These are phyloP conservation scores for Hypoxylon sp. DNA, from an alignment of 2,329 filamentous ascomycete species.

Conservation along the genomic window DNA sequence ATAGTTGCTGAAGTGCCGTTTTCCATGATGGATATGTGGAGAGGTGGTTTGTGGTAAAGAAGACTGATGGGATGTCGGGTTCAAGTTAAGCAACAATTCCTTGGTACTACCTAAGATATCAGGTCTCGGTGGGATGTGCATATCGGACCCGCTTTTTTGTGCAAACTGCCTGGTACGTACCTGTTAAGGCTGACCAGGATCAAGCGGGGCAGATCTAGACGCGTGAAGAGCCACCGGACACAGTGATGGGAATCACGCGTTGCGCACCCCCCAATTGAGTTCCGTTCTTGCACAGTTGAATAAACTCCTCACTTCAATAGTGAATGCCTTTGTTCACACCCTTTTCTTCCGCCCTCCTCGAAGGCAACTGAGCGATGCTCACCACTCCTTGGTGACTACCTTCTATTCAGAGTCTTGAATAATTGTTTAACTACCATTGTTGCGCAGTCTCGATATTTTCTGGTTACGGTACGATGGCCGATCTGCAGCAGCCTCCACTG, in stretches of 20 bases:
- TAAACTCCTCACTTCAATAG: background rate
- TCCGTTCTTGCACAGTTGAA: background rate
- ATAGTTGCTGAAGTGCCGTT: conserved; percentile 69
- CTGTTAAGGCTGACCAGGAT: conserved; percentile 8
- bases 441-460: background rate
- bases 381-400: background rate
- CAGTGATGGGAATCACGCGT: background rate
- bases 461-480: conserved; percentile 52
- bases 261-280: background rate
- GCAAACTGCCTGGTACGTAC: background rate
- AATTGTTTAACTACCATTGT: background rate
- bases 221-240: conserved; percentile 6
- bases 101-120: background rate
- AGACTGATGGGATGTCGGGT: conserved; percentile 8
- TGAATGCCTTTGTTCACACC: background rate
- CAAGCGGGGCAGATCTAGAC: conserved; percentile 12
- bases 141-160: background rate
- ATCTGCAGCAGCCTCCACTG: conserved; percentile 47
- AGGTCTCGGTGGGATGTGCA: conserved; percentile 8
- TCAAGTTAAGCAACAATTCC: conserved; percentile 3
- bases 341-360: background rate
- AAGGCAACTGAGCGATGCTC: background rate
- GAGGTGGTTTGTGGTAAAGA: background rate
- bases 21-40: conserved; percentile 71
- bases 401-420: background rate